phyloP scores from a whole-genome alignment of 306 rosid genomes.

The Hippophae tibetana region DNA sequence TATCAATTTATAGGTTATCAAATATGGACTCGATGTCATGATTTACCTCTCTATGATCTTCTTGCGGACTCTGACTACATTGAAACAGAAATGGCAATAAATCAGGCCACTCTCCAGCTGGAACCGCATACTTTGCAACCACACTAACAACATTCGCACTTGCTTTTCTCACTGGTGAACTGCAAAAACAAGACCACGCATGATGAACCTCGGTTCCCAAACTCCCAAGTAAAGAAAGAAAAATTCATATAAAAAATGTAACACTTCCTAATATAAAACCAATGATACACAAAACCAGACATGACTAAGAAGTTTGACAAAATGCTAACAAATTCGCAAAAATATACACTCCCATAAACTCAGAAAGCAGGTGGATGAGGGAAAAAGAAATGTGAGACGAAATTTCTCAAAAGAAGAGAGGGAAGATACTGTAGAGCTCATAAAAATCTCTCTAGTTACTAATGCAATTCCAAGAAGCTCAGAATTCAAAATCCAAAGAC shows the following conservation, averaged over 20 bases:
- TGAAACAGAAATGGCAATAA: slow-evolving; percentile 89
- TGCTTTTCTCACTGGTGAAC: slow-evolving; percentile 90
- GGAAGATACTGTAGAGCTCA: too few species aligned
- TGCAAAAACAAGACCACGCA: slow-evolving; percentile 24
- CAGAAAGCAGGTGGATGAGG: too few species aligned
- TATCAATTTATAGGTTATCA: too few species aligned
- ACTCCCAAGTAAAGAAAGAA: not conserved
- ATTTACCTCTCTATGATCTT: slow-evolving; percentile 90
- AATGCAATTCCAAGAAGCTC: too few species aligned
- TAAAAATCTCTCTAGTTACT: too few species aligned
- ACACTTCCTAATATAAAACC: not conserved
- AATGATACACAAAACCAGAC: not conserved
- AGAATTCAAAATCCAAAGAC: too few species aligned
- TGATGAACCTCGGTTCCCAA: not conserved
- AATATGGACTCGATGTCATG: not conserved
- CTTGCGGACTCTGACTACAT: slow-evolving; percentile 89
- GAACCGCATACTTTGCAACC: slow-evolving; percentile 86
- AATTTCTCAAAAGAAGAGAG: too few species aligned
- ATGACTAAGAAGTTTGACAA: not conserved
- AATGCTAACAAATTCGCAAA: not conserved
- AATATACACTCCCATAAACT: too few species aligned
- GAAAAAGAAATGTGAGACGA: too few species aligned
- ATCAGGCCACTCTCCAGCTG: slow-evolving; percentile 93
- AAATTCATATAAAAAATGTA: not conserved
- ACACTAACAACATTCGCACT: slow-evolving; percentile 93